These are phyloP conservation scores for Forsythia viridissima DNA, from an alignment of 257 asterid genomes.

Conservation along the genomic window DNA sequence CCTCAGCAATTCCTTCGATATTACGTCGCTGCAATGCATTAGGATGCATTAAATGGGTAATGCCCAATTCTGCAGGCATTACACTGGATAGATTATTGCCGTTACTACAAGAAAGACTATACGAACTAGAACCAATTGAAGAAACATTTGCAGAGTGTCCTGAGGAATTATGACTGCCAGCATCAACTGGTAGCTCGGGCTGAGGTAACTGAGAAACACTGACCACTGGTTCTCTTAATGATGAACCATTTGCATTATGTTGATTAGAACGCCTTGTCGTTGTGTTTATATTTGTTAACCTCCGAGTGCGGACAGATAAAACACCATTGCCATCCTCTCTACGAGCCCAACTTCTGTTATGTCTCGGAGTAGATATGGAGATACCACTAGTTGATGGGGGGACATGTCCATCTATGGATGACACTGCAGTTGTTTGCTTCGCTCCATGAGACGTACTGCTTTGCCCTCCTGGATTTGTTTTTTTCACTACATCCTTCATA, in stretches of 20 bases:
- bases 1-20: slow-evolving; percentile 71
- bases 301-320: slow-evolving; percentile 43
- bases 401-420: slow-evolving; percentile 23
- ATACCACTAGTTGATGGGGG: slow-evolving; percentile 40
- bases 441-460: slow-evolving; percentile 49
- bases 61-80: slow-evolving; percentile 35
- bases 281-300: slow-evolving; percentile 35
- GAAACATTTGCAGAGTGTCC: slow-evolving; percentile 37
- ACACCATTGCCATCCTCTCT: slow-evolving; percentile 34
- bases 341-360: slow-evolving; percentile 30
- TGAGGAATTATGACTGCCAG: slow-evolving; percentile 31
- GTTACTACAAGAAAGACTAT: slow-evolving; percentile 38
- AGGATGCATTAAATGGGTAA: slow-evolving; percentile 33
- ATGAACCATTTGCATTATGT: slow-evolving; percentile 34
- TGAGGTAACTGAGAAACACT: slow-evolving; percentile 30
- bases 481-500: slow-evolving; percentile 38
- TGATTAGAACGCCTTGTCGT: slow-evolving; percentile 35
- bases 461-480: slow-evolving; percentile 53
- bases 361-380: slow-evolving; percentile 42
- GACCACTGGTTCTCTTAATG: slow-evolving; percentile 33
- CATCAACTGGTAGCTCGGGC: slow-evolving; percentile 29
- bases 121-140: slow-evolving; percentile 50
- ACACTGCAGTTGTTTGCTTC: slow-evolving; percentile 27
- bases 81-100: slow-evolving; percentile 32
- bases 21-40: slow-evolving; percentile 44